Conservation (phyloP, 2,329 filamentous ascomycete species). For the Aureobasidium zeae region DNA sequence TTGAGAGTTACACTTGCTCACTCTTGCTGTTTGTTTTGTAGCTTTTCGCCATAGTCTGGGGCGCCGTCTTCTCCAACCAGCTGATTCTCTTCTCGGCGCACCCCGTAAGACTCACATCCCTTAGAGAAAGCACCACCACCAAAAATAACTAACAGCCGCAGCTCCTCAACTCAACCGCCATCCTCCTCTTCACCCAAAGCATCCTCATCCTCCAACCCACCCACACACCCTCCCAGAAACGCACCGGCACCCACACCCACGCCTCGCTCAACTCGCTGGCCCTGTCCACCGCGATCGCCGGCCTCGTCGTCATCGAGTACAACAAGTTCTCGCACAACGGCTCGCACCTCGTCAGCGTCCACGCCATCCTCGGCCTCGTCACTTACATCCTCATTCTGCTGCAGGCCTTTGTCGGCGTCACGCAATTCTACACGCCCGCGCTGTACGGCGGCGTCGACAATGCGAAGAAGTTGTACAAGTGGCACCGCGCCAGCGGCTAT, state of each 20-base stretch:
- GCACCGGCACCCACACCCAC: constrained; percentile 54
- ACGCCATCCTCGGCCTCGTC: constrained; percentile 72
- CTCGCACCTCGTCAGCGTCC: constrained; percentile 67
- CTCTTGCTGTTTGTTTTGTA: constrained; percentile 27
- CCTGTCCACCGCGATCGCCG: constrained; percentile 52
- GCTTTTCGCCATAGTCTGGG: constrained; percentile 70
- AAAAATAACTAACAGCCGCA: too few relatives aligned
- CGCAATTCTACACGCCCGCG: constrained; percentile 66
- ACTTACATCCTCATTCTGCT: constrained; percentile 60
- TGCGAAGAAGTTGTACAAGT: constrained; percentile 82
- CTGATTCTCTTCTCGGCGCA: constrained; percentile 82
- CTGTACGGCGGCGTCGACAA: constrained; percentile 71
- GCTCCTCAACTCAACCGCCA: constrained; percentile 52
- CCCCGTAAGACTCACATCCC: constrained; percentile 58
- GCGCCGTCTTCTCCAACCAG: constrained; percentile 58
- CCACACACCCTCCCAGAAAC: constrained; percentile 65
- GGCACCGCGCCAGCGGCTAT: constrained; percentile 74
- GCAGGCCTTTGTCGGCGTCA: constrained; percentile 72
- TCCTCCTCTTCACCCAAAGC: constrained; percentile 69
- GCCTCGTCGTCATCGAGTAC: constrained; percentile 64
- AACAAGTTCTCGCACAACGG: constrained; percentile 67
- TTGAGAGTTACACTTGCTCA: neutral
- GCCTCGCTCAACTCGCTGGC: constrained; percentile 59
- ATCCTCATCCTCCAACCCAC: constrained; percentile 84
- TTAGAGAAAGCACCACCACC: too few relatives aligned